These are phyloP conservation scores for Aspergillus kassunensis DNA, from an alignment of 495 filamentous ascomycete species.

Conservation along the genomic window DNA sequence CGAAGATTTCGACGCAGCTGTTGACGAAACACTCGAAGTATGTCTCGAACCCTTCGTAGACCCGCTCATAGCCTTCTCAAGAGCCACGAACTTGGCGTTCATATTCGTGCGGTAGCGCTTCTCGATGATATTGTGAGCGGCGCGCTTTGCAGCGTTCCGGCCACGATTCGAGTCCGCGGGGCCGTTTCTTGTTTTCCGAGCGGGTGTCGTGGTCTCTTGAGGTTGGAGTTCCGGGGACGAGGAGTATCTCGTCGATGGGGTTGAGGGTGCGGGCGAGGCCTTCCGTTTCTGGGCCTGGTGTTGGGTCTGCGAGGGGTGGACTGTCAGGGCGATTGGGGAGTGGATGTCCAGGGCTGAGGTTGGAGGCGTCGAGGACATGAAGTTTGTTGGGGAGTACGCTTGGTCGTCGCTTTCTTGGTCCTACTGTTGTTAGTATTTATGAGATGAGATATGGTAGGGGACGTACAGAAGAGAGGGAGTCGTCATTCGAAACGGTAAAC, in stretches of 20 bases:
- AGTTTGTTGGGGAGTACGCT: constrained; percentile 29
- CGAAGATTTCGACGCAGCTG: constrained; percentile 16
- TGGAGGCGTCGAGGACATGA: constrained; percentile 22
- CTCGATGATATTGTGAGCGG: constrained; percentile 53
- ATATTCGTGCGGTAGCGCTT: constrained; percentile 52
- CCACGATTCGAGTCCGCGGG: constrained; percentile 31
- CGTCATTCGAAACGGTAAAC: constrained; percentile 37
- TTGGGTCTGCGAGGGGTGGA: constrained; percentile 5
- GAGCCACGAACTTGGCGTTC: constrained; percentile 48
- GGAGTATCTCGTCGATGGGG: constrained; percentile 23
- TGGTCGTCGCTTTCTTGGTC: constrained; percentile 44
- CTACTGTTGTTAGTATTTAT: constrained; percentile 17
- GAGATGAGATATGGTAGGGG: not conserved
- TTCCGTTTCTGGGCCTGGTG: constrained; percentile 20
- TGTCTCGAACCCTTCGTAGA: constrained; percentile 20
- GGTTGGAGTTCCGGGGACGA: constrained; percentile 33
- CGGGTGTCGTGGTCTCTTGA: constrained; percentile 23
- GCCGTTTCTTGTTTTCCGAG: constrained; percentile 29
- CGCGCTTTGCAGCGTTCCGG: constrained; percentile 45
- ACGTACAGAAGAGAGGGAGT: constrained; percentile 36
- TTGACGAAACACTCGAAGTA: not conserved
- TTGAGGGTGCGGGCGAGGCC: not conserved
- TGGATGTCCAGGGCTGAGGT: constrained; percentile 11
- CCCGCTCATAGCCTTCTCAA: constrained; percentile 39
- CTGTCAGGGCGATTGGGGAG: constrained; percentile 13